phyloP scores from a whole-genome alignment of 345 rosid species.

The Salix koriyanagi region DNA sequence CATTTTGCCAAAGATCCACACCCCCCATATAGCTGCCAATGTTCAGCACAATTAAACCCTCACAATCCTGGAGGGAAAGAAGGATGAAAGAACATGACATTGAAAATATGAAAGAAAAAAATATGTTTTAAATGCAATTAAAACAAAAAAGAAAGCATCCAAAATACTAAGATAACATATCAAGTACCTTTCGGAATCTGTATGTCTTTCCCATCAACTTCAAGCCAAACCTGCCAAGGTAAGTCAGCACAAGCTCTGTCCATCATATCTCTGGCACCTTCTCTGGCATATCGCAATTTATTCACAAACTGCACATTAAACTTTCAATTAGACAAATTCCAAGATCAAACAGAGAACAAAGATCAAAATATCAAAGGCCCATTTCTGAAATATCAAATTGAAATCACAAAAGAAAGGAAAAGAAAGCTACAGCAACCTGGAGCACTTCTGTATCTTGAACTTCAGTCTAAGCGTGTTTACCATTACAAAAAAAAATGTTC shows the following conservation, averaged over 20 bases:
- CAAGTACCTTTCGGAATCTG: conserved; percentile 85
- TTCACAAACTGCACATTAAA: conserved; percentile 71
- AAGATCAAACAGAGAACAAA: neutral
- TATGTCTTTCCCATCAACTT: conserved; percentile 78
- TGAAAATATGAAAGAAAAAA: neutral
- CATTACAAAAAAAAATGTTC: neutral
- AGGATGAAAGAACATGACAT: neutral
- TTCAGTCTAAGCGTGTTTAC: neutral
- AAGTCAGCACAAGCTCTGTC: conserved; percentile 83
- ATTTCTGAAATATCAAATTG: neutral
- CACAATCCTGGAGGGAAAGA: conserved; percentile 58
- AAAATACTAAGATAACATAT: neutral
- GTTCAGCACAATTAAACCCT: conserved; percentile 85
- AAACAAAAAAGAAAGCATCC: neutral
- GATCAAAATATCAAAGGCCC: neutral
- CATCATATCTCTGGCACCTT: conserved; percentile 91
- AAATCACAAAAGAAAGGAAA: neutral
- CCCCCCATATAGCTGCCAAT: conserved; percentile 98
- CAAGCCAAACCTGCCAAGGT: conserved; percentile 80
- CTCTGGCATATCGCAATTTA: conserved; percentile 85
- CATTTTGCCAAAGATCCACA: conserved; percentile 88
- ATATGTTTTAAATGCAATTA: neutral
- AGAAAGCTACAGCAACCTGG: neutral
- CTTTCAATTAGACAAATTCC: conserved; percentile 14
- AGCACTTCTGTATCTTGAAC: neutral